A percentile compares a stretch with the other conserved stretches of the same genome.
phyloP scores from a whole-genome alignment of 768 basidiomycete genomes.

The Leccinellum luteum region DNA sequence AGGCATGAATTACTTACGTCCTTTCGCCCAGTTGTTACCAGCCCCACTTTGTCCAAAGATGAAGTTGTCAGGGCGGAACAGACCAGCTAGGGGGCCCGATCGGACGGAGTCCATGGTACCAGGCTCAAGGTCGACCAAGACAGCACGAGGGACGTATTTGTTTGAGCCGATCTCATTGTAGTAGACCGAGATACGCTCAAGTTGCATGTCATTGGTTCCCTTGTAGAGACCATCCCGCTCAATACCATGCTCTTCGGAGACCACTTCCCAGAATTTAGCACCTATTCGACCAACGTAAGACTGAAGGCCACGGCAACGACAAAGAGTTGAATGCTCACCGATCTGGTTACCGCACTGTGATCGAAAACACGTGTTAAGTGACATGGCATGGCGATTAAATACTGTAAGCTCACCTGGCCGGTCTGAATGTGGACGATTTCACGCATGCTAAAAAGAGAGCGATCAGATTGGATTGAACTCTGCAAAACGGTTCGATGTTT shows the following conservation, averaged over 20 bases:
- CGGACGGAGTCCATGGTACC: constrained; percentile 95
- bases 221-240: constrained; percentile 91
- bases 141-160: constrained; percentile 99
- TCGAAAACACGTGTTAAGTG: constrained; percentile 30
- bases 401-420: constrained; percentile 70
- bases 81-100: constrained; percentile 82
- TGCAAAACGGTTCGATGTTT: constrained; percentile 15
- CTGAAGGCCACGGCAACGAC: constrained; percentile 10
- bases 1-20: constrained; percentile 61
- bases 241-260: constrained; percentile 98
- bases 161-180: constrained; percentile 94
- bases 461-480: constrained; percentile 25
- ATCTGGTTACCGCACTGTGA: constrained; percentile 98
- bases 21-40: constrained; percentile 99
- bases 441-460: constrained; percentile 70
- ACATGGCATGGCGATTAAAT: constrained; percentile 1
- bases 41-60: constrained; percentile 98
- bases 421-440: constrained; percentile 99
- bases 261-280: constrained; percentile 97
- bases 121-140: constrained; percentile 96
- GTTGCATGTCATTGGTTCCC: constrained; percentile 91
- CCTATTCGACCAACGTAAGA: constrained; percentile 42
- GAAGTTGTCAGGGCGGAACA: constrained; percentile 98
- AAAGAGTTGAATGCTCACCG: constrained; percentile 52
- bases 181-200: constrained; percentile 97